These are phyloP conservation scores for Halocafeteria seosinensis DNA, from an alignment of 108 stramenopile species.

Conservation along the genomic window DNA sequence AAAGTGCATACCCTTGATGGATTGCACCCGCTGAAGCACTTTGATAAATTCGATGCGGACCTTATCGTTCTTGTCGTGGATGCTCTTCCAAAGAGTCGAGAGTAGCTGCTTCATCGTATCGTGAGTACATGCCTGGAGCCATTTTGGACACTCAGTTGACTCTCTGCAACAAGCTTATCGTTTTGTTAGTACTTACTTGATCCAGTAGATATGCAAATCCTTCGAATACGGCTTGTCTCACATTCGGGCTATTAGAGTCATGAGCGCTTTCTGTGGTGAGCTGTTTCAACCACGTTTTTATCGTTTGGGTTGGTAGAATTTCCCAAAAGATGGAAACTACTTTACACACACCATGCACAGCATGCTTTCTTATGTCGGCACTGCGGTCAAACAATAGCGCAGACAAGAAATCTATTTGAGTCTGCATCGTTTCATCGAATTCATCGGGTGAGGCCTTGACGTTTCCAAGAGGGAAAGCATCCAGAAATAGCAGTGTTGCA, in stretches of 20 bases:
- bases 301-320: conserved; percentile 46
- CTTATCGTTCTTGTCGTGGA: conserved; percentile 70
- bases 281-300: conserved; percentile 55
- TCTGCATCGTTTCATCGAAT: conserved; percentile 41
- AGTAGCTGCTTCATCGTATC: conserved; percentile 61
- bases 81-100: conserved; percentile 54
- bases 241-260: conserved; percentile 57
- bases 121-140: conserved; percentile 60
- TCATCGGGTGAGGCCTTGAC: conserved; percentile 27
- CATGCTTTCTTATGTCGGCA: conserved; percentile 58
- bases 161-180: no score
- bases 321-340: conserved; percentile 65
- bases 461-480: conserved; percentile 80
- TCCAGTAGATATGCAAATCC: conserved; percentile 51
- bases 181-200: conserved; percentile 56
- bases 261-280: conserved; percentile 59
- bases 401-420: conserved; percentile 44
- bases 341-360: conserved; percentile 50
- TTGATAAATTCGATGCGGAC: conserved; percentile 61
- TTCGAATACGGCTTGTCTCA: conserved; percentile 55
- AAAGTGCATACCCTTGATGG: conserved; percentile 55
- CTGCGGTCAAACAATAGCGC: conserved; percentile 52
- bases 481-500: conserved; percentile 49
- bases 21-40: conserved; percentile 60
- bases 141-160: no score